Evolutionary conservation across 345 rosid genomes (phyloP), one percentile per base, ranked within the genome.

Genomic region (Hypericum perforatum): DNA sequence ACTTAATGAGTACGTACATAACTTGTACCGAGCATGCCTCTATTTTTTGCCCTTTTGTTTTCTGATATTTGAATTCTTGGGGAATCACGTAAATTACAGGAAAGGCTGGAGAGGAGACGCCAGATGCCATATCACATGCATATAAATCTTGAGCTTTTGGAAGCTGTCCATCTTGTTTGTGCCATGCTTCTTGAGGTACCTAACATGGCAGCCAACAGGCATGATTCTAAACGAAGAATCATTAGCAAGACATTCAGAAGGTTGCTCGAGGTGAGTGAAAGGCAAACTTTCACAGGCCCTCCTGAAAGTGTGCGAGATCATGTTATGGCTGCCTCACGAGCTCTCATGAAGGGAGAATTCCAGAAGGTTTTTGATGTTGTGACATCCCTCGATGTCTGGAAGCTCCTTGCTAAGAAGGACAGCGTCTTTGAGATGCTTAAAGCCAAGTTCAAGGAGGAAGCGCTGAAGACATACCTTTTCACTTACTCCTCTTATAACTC

Each of bases 111-210:
- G 58, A 82, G 91, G 72, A 84, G 95, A 65, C 82, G 86, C 15
- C 94, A 86, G 63, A 86, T 90, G 95, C 97, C 95, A 13, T 86
- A 86, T 56, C 97, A 86, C 64, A 86, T 90, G 97, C 95, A 90
- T 82, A 84, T 90, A 50, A 90, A 86, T 72, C 94, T 86, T n/a
- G 97, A 90, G 74, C 89, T 84, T 47, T 78, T 90, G 12, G 95
- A 90, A 61, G 90, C 95, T 49, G 90, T 84, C 49, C 95, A 90
- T 70, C 81, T 90, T 51, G 80, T 76, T 11, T 79, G 91, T 60
- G 94, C 97, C 41, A 86, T 90, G 95, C 86, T 90, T 12, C 84
- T 90, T 39, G 97, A 90, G 70, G 95, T 89, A 53, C 90, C 97
- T 8, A 80, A 78, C 81, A 84, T 86, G 84, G 94, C 95, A 49